phyloP scores from a whole-genome alignment of 139 green algal genomes.

The Ostreobium quekettii region DNA sequence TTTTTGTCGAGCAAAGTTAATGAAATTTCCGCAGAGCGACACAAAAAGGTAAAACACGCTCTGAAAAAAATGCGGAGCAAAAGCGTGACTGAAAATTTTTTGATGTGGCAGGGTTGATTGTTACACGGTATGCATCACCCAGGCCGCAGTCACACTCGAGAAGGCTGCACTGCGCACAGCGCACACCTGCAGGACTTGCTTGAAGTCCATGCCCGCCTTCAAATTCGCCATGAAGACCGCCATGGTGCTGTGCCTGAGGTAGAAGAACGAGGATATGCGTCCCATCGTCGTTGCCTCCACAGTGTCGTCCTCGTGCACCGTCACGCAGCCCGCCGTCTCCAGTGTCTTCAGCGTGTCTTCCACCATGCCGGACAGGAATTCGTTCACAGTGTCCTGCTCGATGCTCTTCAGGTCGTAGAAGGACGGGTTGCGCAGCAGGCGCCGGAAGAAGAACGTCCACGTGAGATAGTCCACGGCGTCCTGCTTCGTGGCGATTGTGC shows the following conservation, averaged over 20 bases:
- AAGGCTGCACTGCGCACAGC: neutral
- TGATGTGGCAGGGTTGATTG: too few species aligned
- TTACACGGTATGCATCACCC: too few species aligned
- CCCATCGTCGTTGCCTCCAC: conserved; percentile 56
- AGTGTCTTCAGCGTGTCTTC: conserved; percentile 57
- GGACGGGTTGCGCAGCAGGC: conserved; percentile 74
- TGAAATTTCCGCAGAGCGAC: too few species aligned
- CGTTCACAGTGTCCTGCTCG: conserved; percentile 46
- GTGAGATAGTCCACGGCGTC: conserved; percentile 92
- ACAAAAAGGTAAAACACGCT: neutral
- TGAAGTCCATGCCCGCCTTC: conserved; percentile 40
- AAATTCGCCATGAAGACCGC: conserved; percentile 56
- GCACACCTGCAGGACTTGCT: conserved; percentile 41
- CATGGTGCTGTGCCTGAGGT: conserved; percentile 85
- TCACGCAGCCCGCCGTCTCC: conserved; percentile 67
- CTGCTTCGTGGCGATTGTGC: conserved; percentile 52
- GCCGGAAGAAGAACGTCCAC: conserved; percentile 91
- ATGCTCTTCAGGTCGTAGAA: conserved; percentile 83
- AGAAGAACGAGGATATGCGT: conserved; percentile 87
- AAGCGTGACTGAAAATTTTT: neutral
- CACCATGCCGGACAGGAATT: conserved; percentile 70
- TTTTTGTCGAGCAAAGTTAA: too few species aligned
- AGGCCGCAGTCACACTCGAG: too few species aligned
- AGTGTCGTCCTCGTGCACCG: conserved; percentile 43
- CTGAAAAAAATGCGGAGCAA: neutral